A percentile compares a stretch with the other conserved stretches of the same genome.
Evolutionary conservation across 805 yeast genomes (phyloP).

Genomic region (Metschnikowia baotianmanensis): DNA sequence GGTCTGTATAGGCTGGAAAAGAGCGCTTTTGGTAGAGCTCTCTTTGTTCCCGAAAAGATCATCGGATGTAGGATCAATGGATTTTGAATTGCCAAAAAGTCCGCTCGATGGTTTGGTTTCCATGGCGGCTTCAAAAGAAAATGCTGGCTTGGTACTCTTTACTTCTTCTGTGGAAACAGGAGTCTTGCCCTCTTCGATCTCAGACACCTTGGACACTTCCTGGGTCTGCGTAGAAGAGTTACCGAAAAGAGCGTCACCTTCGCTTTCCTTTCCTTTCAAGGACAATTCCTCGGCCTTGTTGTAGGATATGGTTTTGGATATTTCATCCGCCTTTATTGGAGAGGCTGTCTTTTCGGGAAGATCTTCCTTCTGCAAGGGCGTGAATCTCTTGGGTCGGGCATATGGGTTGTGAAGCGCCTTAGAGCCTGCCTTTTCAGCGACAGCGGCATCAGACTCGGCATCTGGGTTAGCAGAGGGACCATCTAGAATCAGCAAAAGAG

Average conservation of each 20-base stretch:
- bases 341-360: background rate
- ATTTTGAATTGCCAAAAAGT: no score
- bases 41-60: background rate
- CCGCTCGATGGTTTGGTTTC: no score
- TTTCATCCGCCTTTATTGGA: slow-evolving; percentile 30
- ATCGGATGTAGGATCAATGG: no score
- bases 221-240: background rate
- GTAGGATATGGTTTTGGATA: slow-evolving; percentile 34
- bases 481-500: slow-evolving; percentile 45
- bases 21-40: background rate
- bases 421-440: background rate
- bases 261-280: background rate
- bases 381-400: slow-evolving; percentile 12
- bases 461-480: slow-evolving; percentile 12
- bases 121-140: no score
- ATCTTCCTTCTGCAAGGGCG: slow-evolving; percentile 11
- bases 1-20: background rate
- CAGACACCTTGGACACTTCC: background rate
- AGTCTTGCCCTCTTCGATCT: no score
- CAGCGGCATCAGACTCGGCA: slow-evolving; percentile 1
- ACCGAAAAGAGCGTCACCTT: background rate
- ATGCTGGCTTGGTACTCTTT: no score
- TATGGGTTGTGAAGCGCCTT: slow-evolving; percentile 20
- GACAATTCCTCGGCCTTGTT: slow-evolving; percentile 30
- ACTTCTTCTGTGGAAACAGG: no score